Conservation (phyloP, 192 early-diverging fungal species). For the Diversispora epigaea region DNA sequence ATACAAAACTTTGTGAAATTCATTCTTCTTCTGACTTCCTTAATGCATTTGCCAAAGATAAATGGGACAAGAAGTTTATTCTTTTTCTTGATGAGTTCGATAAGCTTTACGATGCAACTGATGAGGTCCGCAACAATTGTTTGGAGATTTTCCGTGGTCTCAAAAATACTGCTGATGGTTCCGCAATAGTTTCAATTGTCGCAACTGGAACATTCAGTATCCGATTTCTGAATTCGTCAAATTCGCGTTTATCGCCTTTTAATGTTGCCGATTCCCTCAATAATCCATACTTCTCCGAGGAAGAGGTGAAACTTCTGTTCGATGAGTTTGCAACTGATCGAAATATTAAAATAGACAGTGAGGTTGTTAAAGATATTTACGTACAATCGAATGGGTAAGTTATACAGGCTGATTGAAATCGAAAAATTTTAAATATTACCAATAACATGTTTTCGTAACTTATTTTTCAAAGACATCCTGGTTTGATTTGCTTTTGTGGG, state of each 20-base stretch:
- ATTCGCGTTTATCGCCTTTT: constrained; percentile 6
- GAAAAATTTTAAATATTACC: constrained; percentile 28
- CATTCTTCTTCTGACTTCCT: constrained; percentile 24
- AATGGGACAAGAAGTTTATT: constrained; percentile 1
- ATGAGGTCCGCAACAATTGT: neutral
- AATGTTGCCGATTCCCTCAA: constrained; percentile 13
- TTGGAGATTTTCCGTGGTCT: constrained; percentile 10
- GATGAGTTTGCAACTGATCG: constrained; percentile 3
- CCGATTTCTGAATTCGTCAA: constrained; percentile 11
- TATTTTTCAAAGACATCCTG: constrained; percentile 28
- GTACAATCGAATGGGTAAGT: constrained; percentile 34
- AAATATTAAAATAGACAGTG: constrained; percentile 22
- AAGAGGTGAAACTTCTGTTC: constrained; percentile 15
- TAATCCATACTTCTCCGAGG: constrained; percentile 23
- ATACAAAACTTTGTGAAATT: no score
- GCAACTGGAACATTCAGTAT: constrained; percentile 28
- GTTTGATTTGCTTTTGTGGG: constrained; percentile 11
- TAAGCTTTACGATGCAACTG: constrained; percentile 17
- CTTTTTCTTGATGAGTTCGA: constrained; percentile 35
- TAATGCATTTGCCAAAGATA: neutral
- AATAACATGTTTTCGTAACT: constrained; percentile 9
- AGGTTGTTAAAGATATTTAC: constrained; percentile 38
- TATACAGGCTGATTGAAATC: neutral
- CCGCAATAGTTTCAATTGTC: constrained; percentile 3
- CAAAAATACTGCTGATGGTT: constrained; percentile 5